Evolutionary conservation across 1,284 basidiomycete species (phyloP).

Genomic region (Irpex sp.): DNA sequence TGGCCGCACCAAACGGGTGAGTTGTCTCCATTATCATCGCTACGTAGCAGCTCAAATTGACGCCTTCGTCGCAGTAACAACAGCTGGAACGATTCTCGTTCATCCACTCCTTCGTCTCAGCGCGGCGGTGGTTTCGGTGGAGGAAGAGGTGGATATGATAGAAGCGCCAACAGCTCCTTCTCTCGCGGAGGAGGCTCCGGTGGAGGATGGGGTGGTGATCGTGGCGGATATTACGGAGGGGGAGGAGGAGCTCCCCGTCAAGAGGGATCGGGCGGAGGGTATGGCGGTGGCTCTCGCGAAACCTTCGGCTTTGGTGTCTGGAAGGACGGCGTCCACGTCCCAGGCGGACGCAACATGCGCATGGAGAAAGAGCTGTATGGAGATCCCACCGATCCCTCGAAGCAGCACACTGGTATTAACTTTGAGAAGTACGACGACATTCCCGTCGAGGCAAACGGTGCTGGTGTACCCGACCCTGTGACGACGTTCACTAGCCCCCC

Average conservation of each 20-base stretch:
- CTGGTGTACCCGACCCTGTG: conserved; percentile 93
- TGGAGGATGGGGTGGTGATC: conserved; percentile 42
- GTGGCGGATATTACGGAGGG: conserved; percentile 33
- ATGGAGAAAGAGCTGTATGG: conserved; percentile 97
- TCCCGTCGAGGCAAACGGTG: conserved; percentile 97
- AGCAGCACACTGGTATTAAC: conserved; percentile 97
- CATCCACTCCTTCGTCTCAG: conserved; percentile 48
- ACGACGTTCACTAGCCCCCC: conserved; percentile 86
- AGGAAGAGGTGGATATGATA: conserved; percentile 43
- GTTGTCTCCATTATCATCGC: conserved; percentile 22
- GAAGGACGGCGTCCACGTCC: conserved; percentile 87
- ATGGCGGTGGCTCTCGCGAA: conserved; percentile 45
- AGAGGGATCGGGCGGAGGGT: conserved; percentile 26
- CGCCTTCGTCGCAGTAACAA: conserved; percentile 36
- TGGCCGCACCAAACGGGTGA: conserved; percentile 45
- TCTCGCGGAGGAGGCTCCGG: conserved; percentile 40
- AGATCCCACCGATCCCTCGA: conserved; percentile 78
- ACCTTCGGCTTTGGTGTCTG: conserved; percentile 76
- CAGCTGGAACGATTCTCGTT: conserved; percentile 72
- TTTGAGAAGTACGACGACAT: conserved; percentile 99
- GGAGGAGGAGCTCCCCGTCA: conserved; percentile 13
- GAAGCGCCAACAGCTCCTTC: conserved; percentile 29
- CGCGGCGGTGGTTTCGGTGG: conserved; percentile 42
- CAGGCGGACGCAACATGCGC: conserved; percentile 79
- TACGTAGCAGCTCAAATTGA: conserved; percentile 11